Percentiles rank a stretch among this genome's conserved stretches.
Evolutionary conservation across 2,329 filamentous ascomycete genomes (phyloP).

Genomic region (Xylariaceae sp.): DNA sequence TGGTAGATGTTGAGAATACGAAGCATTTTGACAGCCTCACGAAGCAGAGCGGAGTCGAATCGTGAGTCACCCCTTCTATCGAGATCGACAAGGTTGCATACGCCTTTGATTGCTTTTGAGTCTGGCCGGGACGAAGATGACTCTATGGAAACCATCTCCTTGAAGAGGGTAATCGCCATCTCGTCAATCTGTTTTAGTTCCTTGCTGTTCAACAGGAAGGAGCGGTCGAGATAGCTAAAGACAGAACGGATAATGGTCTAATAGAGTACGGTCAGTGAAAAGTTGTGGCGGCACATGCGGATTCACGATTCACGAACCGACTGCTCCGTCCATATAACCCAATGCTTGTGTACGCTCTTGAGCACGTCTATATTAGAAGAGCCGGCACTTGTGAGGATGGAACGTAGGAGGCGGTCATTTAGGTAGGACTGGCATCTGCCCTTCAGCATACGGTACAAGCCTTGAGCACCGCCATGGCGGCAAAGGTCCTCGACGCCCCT

Average conservation of each 20-base stretch:
- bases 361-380: slow-evolving; percentile 61
- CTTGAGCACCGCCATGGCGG: slow-evolving; percentile 66
- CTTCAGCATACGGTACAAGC: slow-evolving; percentile 64
- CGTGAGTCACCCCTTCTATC: slow-evolving; percentile 59
- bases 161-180: slow-evolving; percentile 73
- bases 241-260: slow-evolving; percentile 71
- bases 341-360: slow-evolving; percentile 51
- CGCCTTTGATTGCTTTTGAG: slow-evolving; percentile 48
- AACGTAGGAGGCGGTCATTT: slow-evolving; percentile 53
- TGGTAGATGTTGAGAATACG: slow-evolving; percentile 80
- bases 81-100: slow-evolving; percentile 70
- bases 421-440: slow-evolving; percentile 66
- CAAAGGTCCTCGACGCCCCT: slow-evolving; percentile 90
- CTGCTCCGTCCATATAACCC: slow-evolving; percentile 76
- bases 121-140: too few species aligned
- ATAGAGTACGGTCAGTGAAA: slow-evolving; percentile 8
- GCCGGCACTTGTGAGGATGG: slow-evolving; percentile 48
- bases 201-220: slow-evolving; percentile 74
- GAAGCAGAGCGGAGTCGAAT: slow-evolving; percentile 64
- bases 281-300: background rate
- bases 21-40: slow-evolving; percentile 74
- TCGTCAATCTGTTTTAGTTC: slow-evolving; percentile 72
- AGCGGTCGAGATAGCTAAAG: slow-evolving; percentile 91
- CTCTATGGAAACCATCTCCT: slow-evolving; percentile 56
- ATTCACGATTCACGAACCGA: slow-evolving; percentile 50